Evolutionary conservation across 306 rosid genomes (phyloP).

Genomic region (Fragaria nilgerrensis): DNA sequence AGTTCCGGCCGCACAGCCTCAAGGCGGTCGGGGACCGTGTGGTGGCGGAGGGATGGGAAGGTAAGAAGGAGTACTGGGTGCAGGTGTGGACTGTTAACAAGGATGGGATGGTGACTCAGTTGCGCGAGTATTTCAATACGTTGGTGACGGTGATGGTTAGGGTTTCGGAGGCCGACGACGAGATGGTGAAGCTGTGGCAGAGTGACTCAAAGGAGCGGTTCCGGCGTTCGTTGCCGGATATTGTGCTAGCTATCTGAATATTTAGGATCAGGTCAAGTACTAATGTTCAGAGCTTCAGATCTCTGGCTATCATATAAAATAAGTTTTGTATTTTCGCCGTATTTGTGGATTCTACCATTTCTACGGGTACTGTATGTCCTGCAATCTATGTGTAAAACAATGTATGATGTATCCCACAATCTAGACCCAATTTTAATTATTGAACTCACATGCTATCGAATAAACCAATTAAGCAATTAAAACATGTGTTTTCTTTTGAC

Average conservation of each 20-base stretch:
- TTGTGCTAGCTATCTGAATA: conserved; percentile 25
- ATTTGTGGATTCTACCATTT: too few relatives aligned
- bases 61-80: conserved; percentile 27
- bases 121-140: conserved; percentile 30
- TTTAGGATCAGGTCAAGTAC: background rate
- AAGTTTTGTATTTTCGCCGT: too few relatives aligned
- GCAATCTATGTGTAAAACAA: too few relatives aligned
- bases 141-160: conserved; percentile 26
- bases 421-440: too few relatives aligned
- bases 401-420: too few relatives aligned
- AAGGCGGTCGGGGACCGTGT: conserved; percentile 18
- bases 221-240: conserved; percentile 28
- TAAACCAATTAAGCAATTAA: too few relatives aligned
- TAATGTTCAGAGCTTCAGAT: background rate
- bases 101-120: conserved; percentile 23
- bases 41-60: conserved; percentile 29
- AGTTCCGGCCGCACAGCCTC: conserved; percentile 28
- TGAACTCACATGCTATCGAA: too few relatives aligned
- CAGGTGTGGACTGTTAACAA: conserved; percentile 32
- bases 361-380: background rate
- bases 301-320: too few relatives aligned
- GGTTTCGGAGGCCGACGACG: conserved; percentile 1
- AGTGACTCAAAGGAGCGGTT: conserved; percentile 19
- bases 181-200: conserved; percentile 23
- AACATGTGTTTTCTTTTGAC: too few relatives aligned